Evolutionary conservation across 2,329 filamentous ascomycete genomes (phyloP).

Genomic region (Penicillium sp.): DNA sequence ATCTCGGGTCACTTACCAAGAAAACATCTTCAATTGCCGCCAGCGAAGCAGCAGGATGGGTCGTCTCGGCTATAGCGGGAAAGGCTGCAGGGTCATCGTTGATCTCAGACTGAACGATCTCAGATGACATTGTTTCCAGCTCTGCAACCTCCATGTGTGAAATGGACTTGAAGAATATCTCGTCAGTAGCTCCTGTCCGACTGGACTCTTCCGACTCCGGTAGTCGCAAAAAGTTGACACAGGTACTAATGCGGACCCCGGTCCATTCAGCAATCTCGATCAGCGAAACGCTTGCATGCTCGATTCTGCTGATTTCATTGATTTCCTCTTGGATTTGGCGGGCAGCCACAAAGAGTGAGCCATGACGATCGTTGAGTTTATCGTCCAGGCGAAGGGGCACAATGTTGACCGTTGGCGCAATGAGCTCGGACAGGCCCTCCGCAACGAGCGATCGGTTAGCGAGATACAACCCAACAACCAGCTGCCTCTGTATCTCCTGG

Average conservation of each 20-base stretch:
- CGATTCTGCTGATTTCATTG: constrained; percentile 55
- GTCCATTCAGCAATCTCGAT: constrained; percentile 75
- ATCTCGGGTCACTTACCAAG: constrained; percentile 19
- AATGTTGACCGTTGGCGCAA: constrained; percentile 74
- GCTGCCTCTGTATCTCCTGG: constrained; percentile 26
- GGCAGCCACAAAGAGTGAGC: constrained; percentile 53
- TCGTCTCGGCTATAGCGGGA: constrained; percentile 7
- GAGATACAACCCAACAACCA: constrained; percentile 76
- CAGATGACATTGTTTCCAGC: constrained; percentile 1
- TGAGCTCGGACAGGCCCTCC: constrained; percentile 49
- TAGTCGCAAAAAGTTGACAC: constrained; percentile 75
- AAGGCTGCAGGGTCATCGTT: constrained; percentile 14
- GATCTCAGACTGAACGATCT: constrained; percentile 1
- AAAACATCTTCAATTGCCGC: constrained; percentile 14
- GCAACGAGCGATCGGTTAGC: constrained; percentile 66
- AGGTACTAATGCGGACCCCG: constrained; percentile 64
- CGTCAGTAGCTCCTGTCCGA: constrained; percentile 1
- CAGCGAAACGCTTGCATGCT: constrained; percentile 60
- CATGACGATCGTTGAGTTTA: constrained; percentile 17
- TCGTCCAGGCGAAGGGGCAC: constrained; percentile 64
- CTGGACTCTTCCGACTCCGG: constrained; percentile 36
- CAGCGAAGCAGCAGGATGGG: constrained; percentile 6
- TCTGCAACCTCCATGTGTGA: constrained; percentile 11
- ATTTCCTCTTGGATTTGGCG: constrained; percentile 66
- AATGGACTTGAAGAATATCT: constrained; percentile 11